Evolutionary conservation across 2,329 filamentous ascomycete species (phyloP).

Genomic region (Epichloe sp.): DNA sequence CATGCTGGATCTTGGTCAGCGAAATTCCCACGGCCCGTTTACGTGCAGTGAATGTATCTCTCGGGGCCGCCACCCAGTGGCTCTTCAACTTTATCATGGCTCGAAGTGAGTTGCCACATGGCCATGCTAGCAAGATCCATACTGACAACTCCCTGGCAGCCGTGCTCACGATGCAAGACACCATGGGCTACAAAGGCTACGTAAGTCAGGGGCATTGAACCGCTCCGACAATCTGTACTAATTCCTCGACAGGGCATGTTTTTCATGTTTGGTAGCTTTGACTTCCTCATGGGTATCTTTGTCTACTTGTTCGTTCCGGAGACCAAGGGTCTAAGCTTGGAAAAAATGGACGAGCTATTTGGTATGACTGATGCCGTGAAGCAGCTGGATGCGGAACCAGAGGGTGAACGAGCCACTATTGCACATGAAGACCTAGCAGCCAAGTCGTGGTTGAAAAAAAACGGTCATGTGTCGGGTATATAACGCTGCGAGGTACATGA

Average conservation of each 20-base stretch:
- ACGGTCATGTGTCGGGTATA: too few species aligned
- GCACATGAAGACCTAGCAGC: conserved; percentile 14
- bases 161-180: conserved; percentile 54
- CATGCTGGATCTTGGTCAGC: conserved; percentile 57
- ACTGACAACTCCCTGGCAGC: conserved; percentile 17
- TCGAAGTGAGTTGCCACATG: conserved; percentile 24
- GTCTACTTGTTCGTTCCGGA: conserved; percentile 57
- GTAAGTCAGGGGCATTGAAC: conserved; percentile 15
- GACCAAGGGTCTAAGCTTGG: conserved; percentile 52
- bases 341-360: conserved; percentile 55
- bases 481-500: too few species aligned
- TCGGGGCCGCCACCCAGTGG: conserved; percentile 59
- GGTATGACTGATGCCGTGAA: conserved; percentile 36
- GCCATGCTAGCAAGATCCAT: neutral
- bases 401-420: conserved; percentile 13
- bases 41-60: conserved; percentile 52
- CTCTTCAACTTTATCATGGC: conserved; percentile 64
- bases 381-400: conserved; percentile 19
- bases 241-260: conserved; percentile 39
- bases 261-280: conserved; percentile 56
- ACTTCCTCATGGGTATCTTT: conserved; percentile 50
- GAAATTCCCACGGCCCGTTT: conserved; percentile 58
- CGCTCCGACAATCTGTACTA: neutral
- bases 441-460: neutral
- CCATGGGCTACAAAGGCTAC: conserved; percentile 28